A percentile compares a stretch with the other conserved stretches of the same genome.
These are phyloP conservation scores for Clitopilus passeckerianus DNA, from an alignment of 768 basidiomycete species.

Conservation along the genomic window DNA sequence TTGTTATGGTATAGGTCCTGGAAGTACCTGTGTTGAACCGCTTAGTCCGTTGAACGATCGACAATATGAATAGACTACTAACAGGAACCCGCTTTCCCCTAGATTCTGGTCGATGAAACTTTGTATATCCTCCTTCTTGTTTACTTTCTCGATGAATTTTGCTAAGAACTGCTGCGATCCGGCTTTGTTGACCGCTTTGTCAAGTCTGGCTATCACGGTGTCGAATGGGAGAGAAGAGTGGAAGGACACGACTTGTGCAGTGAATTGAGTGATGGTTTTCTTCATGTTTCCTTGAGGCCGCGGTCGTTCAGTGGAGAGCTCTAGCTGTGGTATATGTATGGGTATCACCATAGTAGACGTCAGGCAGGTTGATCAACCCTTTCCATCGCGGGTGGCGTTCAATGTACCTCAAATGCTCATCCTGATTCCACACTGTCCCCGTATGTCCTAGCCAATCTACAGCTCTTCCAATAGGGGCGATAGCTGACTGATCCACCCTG, in stretches of 20 bases:
- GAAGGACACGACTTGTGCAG: slow-evolving; percentile 19
- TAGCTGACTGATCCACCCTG: background rate
- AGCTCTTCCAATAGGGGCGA: too few relatives aligned
- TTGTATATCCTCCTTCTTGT: slow-evolving; percentile 17
- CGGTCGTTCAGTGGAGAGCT: too few relatives aligned
- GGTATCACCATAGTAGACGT: too few relatives aligned
- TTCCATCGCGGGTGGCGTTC: too few relatives aligned
- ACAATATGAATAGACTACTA: slow-evolving; percentile 7
- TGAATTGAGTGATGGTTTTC: slow-evolving; percentile 16
- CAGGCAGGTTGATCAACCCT: too few relatives aligned
- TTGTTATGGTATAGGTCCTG: slow-evolving; percentile 10
- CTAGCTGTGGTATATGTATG: too few relatives aligned
- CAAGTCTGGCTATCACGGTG: slow-evolving; percentile 17
- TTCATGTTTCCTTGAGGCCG: slow-evolving; percentile 2
- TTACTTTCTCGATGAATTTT: slow-evolving; percentile 5
- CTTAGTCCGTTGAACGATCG: background rate
- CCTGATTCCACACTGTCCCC: background rate
- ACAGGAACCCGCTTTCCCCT: slow-evolving; percentile 18
- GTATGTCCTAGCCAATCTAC: background rate
- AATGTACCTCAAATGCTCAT: too few relatives aligned
- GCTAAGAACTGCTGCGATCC: slow-evolving; percentile 6
- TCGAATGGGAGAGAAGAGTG: slow-evolving; percentile 15
- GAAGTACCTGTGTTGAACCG: slow-evolving; percentile 10
- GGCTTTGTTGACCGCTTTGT: slow-evolving; percentile 16
- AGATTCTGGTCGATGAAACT: slow-evolving; percentile 12